Evolutionary conservation across 148 eudicot species (phyloP).

Genomic region (Camellia japonica): DNA sequence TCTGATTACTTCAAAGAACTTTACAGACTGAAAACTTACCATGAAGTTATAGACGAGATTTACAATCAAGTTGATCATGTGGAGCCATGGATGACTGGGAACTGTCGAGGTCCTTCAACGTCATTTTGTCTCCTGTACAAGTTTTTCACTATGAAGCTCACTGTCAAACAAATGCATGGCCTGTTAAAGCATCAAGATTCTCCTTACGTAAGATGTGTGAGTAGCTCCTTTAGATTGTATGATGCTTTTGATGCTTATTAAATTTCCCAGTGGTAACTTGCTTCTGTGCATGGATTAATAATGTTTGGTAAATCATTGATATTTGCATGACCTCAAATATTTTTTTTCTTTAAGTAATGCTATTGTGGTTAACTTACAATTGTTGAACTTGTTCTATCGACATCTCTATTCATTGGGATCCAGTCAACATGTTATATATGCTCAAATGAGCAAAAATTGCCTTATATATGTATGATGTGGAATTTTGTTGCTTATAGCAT

Average conservation of each 20-base stretch:
- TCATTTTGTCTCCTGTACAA: slow-evolving; percentile 91
- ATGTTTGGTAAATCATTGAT: background rate
- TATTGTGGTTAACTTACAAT: too few species aligned
- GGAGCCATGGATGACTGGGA: slow-evolving; percentile 99
- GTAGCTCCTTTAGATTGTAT: slow-evolving; percentile 14
- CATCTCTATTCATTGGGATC: too few species aligned
- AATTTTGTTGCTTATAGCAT: too few species aligned
- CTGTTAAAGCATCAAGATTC: slow-evolving; percentile 88
- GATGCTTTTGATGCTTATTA: background rate
- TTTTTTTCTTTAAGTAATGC: background rate
- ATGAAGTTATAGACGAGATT: slow-evolving; percentile 94
- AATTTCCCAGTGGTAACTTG: slow-evolving; percentile 2
- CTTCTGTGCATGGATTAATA: background rate
- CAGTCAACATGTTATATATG: too few species aligned
- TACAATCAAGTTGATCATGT: slow-evolving; percentile 95
- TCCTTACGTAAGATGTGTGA: slow-evolving; percentile 92
- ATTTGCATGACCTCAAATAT: background rate
- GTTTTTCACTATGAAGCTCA: slow-evolving; percentile 95
- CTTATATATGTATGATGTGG: too few species aligned
- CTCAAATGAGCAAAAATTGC: too few species aligned
- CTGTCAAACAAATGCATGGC: slow-evolving; percentile 96
- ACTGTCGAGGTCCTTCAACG: slow-evolving; percentile 95
- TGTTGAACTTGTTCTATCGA: too few species aligned
- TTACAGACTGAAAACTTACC: slow-evolving; percentile 76
- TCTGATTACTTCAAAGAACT: slow-evolving; percentile 98